Evolutionary conservation across 371 early-diverging fungal species (phyloP).

Genomic region (Smittium culicis): DNA sequence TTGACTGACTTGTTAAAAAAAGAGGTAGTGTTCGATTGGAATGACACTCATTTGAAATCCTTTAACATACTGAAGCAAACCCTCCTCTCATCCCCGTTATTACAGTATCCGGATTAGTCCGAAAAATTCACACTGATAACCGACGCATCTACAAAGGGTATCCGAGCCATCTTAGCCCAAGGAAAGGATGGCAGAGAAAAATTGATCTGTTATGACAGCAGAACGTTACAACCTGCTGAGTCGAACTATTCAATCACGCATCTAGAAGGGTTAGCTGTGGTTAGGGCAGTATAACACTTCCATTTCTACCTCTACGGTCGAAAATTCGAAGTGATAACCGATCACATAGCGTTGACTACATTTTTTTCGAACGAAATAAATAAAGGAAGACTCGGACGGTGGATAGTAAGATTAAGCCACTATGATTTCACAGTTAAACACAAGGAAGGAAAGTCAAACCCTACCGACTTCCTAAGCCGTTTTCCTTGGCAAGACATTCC

Average conservation of each 20-base stretch:
- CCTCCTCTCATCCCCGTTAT: constrained; percentile 7
- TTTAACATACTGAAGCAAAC: constrained; percentile 11
- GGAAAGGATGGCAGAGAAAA: constrained; percentile 1
- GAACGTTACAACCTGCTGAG: constrained; percentile 11
- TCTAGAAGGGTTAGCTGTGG: constrained; percentile 21
- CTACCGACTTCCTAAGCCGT: background rate
- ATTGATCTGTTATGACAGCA: constrained; percentile 3
- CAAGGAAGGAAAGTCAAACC: constrained; percentile 1
- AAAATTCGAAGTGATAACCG: constrained; percentile 2
- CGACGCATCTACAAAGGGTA: constrained; percentile 32
- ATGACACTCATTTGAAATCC: background rate
- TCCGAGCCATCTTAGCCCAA: constrained; percentile 25
- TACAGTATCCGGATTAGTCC: constrained; percentile 19
- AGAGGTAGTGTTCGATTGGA: background rate
- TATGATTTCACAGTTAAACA: constrained; percentile 6
- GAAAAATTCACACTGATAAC: constrained; percentile 26
- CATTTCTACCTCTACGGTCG: constrained; percentile 5
- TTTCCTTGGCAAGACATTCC: constrained; percentile 5
- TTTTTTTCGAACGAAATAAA: background rate
- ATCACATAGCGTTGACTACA: background rate
- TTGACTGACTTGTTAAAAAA: constrained; percentile 18
- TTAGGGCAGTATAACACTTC: constrained; percentile 9
- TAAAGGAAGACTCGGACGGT: constrained; percentile 6
- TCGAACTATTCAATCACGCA: constrained; percentile 30
- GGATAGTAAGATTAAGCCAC: constrained; percentile 6